Evolutionary conservation across 1,139 yeast genomes (phyloP).

Genomic region (Taphrina wiesneri): DNA sequence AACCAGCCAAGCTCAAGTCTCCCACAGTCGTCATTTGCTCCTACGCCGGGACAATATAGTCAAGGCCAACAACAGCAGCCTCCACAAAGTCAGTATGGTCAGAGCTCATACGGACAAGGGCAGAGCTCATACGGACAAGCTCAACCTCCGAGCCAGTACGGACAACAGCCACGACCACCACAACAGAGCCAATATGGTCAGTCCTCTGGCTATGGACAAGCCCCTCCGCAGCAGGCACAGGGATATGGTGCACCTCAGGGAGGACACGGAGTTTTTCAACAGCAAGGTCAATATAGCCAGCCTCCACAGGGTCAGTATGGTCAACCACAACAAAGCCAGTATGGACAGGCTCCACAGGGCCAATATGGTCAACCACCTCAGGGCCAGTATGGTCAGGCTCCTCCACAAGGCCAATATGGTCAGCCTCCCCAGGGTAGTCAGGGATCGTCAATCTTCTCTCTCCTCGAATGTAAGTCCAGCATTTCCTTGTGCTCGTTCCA

Average conservation of each 20-base stretch:
- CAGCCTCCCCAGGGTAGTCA: slow-evolving; percentile 17
- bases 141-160: not conserved
- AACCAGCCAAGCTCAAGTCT: slow-evolving; percentile 24
- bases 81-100: not conserved
- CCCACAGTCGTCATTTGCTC: slow-evolving; percentile 29
- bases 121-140: slow-evolving; percentile 1
- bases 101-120: slow-evolving; percentile 22
- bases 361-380: slow-evolving; percentile 42
- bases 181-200: slow-evolving; percentile 1
- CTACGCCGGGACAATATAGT: slow-evolving; percentile 28
- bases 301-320: slow-evolving; percentile 42
- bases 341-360: slow-evolving; percentile 39
- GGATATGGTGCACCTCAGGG: slow-evolving; percentile 10
- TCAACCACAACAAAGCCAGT: slow-evolving; percentile 14
- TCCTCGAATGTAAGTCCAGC: slow-evolving; percentile 26
- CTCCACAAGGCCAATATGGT: slow-evolving; percentile 18
- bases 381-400: slow-evolving; percentile 39
- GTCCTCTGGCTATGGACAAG: slow-evolving; percentile 14
- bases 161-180: slow-evolving; percentile 13
- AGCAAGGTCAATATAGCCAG: slow-evolving; percentile 42
- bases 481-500: slow-evolving; percentile 32
- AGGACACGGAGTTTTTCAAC: not conserved
- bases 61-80: not conserved
- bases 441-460: slow-evolving; percentile 23
- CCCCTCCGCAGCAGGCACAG: slow-evolving; percentile 3